Evolutionary conservation across 192 early-diverging fungal species (phyloP), one percentile per base, ranked within the genome.

Genomic region (Pecoramyces ruminantium): DNA sequence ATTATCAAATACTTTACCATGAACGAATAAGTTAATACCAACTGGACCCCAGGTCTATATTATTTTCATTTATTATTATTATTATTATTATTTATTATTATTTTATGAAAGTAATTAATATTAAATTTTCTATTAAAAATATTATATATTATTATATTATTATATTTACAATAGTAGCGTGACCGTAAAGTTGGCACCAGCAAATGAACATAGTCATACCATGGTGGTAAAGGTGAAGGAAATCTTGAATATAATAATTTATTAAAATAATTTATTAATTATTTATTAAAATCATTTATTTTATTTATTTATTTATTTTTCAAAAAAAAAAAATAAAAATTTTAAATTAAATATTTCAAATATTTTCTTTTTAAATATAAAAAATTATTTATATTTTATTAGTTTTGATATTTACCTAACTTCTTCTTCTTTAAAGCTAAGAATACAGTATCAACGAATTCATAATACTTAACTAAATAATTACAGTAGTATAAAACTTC

Each of bases 141-240:
- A 34, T 34, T 34, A 11, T 11, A 34, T 38, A 6, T 6, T 34
- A 34, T 34, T 34, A 11, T 11, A 34, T 38, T 14, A 39, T n/a
- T 82, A 81, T 30, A 88, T 88, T 90, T 92, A 93, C 92, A 81
- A 95, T 92, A 21, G 93, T 89, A 29, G 93, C 92, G 29, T 81
- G 80, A 12, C 94, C 93, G 78, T 88, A 88, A 30, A 96, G 90
- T 87, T 96, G 93, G 58, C 89, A 88, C 82, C 88, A 96, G 87
- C 94, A 96, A 28, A 96, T 92, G 78, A 92, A 87, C 90, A 94
- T 92, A 79, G 95, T 96, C 90, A 94, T 88, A 29, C 92, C 90
- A 87, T 97, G 96, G 88, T 97, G 96, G 89, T 93, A 97, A 80
- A 93, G 93, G 81, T 97, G 96, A 79, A 97, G 87, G 88, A 97